Conservation (phyloP, 176 grass and related monocot genomes). For the Aegilops sharonensis region DNA sequence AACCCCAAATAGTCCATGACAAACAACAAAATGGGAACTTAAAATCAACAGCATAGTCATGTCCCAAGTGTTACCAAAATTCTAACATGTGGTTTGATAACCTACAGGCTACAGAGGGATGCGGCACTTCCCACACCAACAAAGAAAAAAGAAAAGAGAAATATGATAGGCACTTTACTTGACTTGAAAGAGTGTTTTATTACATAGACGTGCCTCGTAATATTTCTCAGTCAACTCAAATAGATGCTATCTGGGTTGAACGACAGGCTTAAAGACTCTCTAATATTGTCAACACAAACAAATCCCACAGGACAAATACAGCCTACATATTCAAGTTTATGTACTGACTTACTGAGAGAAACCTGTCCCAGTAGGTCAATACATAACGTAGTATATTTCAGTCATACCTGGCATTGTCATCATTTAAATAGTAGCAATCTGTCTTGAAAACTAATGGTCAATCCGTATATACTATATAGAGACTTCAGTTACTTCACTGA, state of each 20-base stretch:
- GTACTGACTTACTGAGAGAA: background rate
- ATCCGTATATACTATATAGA: background rate
- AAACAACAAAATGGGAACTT: background rate
- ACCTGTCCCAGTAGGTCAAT: background rate
- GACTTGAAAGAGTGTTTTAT: background rate
- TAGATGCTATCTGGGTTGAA: conserved; percentile 2
- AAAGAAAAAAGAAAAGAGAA: background rate
- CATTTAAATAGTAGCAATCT: background rate
- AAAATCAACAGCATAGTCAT: conserved; percentile 10
- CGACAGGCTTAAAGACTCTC: background rate
- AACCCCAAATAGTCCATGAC: background rate
- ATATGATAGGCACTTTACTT: background rate
- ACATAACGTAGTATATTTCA: background rate
- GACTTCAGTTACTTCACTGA: background rate
- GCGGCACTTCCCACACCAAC: background rate
- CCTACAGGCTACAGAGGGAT: background rate
- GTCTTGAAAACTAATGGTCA: background rate
- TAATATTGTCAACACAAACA: conserved; percentile 7
- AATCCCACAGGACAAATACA: background rate
- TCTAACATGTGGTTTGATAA: background rate
- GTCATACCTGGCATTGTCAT: background rate
- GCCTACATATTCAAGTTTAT: background rate
- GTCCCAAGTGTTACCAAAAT: background rate
- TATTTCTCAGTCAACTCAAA: conserved; percentile 1
- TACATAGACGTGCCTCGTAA: background rate